Base-by-base conservation (phyloP, 2,329 filamentous ascomycete genomes). In the Alternaria ventricosa region DNA sequence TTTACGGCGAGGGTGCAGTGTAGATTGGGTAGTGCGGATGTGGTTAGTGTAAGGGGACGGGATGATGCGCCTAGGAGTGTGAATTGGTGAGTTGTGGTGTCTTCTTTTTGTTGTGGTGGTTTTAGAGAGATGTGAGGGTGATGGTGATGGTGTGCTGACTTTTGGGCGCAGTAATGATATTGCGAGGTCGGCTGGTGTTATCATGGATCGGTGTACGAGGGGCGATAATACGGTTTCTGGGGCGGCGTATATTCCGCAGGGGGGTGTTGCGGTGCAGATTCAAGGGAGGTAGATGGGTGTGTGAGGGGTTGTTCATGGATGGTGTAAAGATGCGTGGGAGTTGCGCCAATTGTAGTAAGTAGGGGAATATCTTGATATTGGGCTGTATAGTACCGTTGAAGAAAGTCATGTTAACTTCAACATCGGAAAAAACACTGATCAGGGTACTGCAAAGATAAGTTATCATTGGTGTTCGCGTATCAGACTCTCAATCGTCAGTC, bases 141-240 rank as follows among this genome's bases (percentile, higher is more conserved):
- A n/a, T n/a, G n/a, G n/a, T n/a, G n/a, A 27, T 6, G 22, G 23
- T 20, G 27, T 22, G 49, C 27, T 36, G 12, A 51, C 27, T 2
- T 4, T 12, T 5, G 11, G 8, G 7, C 11, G 9, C n/a, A 51
- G 49, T 36, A 63, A 65, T 6, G 59, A 63, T 8, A 51, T 65
- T 28, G 55, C 59, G 1, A 44, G 45, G 15, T 11, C 60, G 3
- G 63, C 23, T 3, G 56, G 59, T 3, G n/a, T 63, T 12, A 53
- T 65, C 6, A 65, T 65, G 63, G 60, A 65, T 27, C 47, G 36
- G 15, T 65, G 61, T 27, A 59, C 50, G 11, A 44, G 63, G 13
- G 50, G 41, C 6, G 60, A 65, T n/a, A 55, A 60, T 7, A 65
- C 55, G 13, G 63, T 63, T 5, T 33, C 60, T 28, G 60, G 59